Percentiles rank a stretch among this genome's conserved stretches.
Evolutionary conservation across 1,284 basidiomycete species (phyloP).

Genomic region (Pulchroboletus neoregius): DNA sequence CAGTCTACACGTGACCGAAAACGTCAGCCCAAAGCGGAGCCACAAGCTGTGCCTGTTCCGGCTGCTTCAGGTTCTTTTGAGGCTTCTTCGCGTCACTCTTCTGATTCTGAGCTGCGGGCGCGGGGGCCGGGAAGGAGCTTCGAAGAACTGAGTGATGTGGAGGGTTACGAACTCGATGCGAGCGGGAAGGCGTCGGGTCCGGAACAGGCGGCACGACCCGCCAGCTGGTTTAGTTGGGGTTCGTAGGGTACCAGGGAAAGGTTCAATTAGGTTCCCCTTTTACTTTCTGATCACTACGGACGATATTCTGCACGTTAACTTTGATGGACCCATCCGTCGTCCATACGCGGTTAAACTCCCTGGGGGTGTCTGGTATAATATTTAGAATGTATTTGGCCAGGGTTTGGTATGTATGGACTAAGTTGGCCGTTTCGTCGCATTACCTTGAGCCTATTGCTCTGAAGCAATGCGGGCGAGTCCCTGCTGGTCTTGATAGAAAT

Average conservation of each 20-base stretch:
- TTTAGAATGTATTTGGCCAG: slow-evolving; percentile 8
- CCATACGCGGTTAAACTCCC: background rate
- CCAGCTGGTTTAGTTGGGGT: slow-evolving; percentile 44
- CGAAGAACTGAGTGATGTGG: slow-evolving; percentile 65
- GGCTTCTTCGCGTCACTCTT: slow-evolving; percentile 35
- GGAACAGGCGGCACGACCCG: slow-evolving; percentile 22
- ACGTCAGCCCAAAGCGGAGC: slow-evolving; percentile 53
- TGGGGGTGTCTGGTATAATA: background rate
- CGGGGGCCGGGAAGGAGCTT: slow-evolving; percentile 42
- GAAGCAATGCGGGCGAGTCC: background rate
- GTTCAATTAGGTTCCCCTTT: slow-evolving; percentile 4
- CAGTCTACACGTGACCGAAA: slow-evolving; percentile 40
- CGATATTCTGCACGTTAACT: slow-evolving; percentile 1
- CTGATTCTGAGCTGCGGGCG: slow-evolving; percentile 42
- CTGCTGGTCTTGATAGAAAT: too few relatives aligned
- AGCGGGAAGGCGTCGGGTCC: slow-evolving; percentile 11
- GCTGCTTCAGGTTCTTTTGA: slow-evolving; percentile 32
- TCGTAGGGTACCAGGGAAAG: slow-evolving; percentile 17
- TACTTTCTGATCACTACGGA: background rate
- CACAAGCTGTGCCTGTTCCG: slow-evolving; percentile 34
- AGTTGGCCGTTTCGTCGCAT: background rate
- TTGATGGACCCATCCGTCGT: background rate
- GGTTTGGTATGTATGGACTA: background rate
- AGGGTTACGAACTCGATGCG: slow-evolving; percentile 46
- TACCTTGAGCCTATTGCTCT: background rate